A percentile compares a stretch with the other conserved stretches of the same genome.
phyloP scores from a whole-genome alignment of 768 basidiomycete species.

The Hemileccinum impolitum region DNA sequence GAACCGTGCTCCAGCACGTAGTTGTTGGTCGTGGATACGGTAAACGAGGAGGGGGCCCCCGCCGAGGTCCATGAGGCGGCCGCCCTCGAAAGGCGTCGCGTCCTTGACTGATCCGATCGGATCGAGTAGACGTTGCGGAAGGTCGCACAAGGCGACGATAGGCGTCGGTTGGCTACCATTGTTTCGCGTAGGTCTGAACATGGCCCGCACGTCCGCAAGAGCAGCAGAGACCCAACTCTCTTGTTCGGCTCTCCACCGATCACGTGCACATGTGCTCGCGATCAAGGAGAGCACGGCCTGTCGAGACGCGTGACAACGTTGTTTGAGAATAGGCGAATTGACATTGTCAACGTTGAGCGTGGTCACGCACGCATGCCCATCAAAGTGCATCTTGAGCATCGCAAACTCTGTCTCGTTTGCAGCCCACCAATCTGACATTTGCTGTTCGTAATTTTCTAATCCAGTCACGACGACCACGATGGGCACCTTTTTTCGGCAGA shows the following conservation, averaged over 20 bases:
- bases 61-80: constrained; percentile 18
- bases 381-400: constrained; percentile 30
- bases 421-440: constrained; percentile 33
- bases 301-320: constrained; percentile 27
- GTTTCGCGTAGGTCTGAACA: constrained; percentile 12
- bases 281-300: constrained; percentile 20
- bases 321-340: constrained; percentile 27
- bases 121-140: constrained; percentile 5
- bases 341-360: constrained; percentile 31
- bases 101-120: constrained; percentile 11
- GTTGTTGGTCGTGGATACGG: constrained; percentile 19
- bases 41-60: constrained; percentile 17
- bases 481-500: constrained; percentile 35
- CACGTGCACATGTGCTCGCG: constrained; percentile 12
- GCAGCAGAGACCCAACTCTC: constrained; percentile 21
- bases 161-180: constrained; percentile 11
- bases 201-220: constrained; percentile 23
- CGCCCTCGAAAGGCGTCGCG: constrained; percentile 17
- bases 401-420: constrained; percentile 29
- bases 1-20: constrained; percentile 21
- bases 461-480: constrained; percentile 38
- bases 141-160: constrained; percentile 23
- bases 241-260: constrained; percentile 23
- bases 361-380: constrained; percentile 39
- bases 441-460: constrained; percentile 33